Percentiles rank a stretch among this genome's conserved stretches.
Conservation (phyloP, 2,329 filamentous ascomycete species). For the Venturiaceae sp. region DNA sequence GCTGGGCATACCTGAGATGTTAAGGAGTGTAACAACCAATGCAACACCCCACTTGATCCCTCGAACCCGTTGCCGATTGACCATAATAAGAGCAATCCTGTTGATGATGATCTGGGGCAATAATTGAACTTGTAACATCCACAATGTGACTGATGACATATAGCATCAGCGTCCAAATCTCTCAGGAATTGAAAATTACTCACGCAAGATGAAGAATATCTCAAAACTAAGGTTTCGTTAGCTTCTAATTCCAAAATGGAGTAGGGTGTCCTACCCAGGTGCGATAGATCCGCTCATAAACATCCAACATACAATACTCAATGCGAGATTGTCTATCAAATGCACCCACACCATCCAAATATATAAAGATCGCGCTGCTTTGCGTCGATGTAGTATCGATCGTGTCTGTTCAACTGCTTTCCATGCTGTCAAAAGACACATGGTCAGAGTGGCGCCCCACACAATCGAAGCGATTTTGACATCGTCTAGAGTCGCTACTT, state of each 20-base stretch:
- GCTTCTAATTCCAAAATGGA: too few species aligned
- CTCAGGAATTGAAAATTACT: too few species aligned
- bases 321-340: not conserved
- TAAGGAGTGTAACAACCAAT: too few species aligned
- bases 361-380: not conserved
- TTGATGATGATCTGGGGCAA: slow-evolving; percentile 48
- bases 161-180: too few species aligned
- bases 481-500: not conserved
- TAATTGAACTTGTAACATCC: slow-evolving; percentile 39
- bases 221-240: too few species aligned
- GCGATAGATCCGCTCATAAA: not conserved
- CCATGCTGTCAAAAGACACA: not conserved
- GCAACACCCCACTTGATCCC: too few species aligned
- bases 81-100: slow-evolving; percentile 39
- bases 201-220: too few species aligned
- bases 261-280: too few species aligned
- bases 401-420: not conserved
- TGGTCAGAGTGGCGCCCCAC: not conserved
- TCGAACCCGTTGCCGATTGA: slow-evolving; percentile 25
- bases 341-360: not conserved
- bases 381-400: not conserved
- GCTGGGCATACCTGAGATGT: slow-evolving; percentile 34
- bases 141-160: too few species aligned
- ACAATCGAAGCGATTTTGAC: not conserved
- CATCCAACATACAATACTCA: not conserved